phyloP scores from a whole-genome alignment of 768 basidiomycete species.

The Cyclocybe aegerita region DNA sequence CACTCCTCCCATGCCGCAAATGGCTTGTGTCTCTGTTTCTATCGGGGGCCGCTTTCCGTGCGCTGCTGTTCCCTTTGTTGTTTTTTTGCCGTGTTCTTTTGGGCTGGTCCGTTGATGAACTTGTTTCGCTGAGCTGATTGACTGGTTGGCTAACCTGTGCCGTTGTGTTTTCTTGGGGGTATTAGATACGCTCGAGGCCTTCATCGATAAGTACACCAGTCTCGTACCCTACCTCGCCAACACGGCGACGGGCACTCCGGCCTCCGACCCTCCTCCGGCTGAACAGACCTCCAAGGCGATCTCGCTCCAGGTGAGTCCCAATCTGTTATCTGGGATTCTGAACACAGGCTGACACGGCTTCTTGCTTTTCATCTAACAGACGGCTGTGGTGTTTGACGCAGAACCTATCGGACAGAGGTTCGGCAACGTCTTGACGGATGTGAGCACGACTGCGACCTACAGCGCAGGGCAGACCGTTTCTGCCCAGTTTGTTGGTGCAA shows the following conservation, averaged over 20 bases:
- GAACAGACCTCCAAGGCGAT: conserved; percentile 67
- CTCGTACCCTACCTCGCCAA: conserved; percentile 65
- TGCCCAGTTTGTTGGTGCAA: conserved; percentile 72
- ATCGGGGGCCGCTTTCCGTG: conserved; percentile 3
- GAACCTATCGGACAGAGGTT: conserved; percentile 57
- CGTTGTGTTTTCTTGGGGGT: conserved; percentile 6
- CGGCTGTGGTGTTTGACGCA: conserved; percentile 60
- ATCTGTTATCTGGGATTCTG: not conserved
- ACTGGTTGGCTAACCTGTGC: not conserved
- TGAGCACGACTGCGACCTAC: conserved; percentile 46
- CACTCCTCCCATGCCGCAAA: conserved; percentile 8
- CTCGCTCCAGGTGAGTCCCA: conserved; percentile 54
- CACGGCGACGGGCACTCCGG: conserved; percentile 42
- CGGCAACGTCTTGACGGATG: conserved; percentile 61
- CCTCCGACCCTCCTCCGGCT: conserved; percentile 63
- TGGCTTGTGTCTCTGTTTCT: conserved; percentile 5
- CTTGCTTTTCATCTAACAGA: conserved; percentile 32
- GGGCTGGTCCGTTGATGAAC: not conserved
- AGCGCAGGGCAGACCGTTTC: conserved; percentile 55
- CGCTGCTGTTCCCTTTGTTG: conserved; percentile 4
- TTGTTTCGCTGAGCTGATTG: conserved; percentile 4
- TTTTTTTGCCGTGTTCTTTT: conserved; percentile 2
- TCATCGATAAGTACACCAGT: conserved; percentile 71
- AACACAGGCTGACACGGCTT: conserved; percentile 1
- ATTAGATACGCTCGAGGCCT: conserved; percentile 75